These are phyloP conservation scores for Clarkia xantiana DNA, from an alignment of 345 rosid species.

Conservation along the genomic window DNA sequence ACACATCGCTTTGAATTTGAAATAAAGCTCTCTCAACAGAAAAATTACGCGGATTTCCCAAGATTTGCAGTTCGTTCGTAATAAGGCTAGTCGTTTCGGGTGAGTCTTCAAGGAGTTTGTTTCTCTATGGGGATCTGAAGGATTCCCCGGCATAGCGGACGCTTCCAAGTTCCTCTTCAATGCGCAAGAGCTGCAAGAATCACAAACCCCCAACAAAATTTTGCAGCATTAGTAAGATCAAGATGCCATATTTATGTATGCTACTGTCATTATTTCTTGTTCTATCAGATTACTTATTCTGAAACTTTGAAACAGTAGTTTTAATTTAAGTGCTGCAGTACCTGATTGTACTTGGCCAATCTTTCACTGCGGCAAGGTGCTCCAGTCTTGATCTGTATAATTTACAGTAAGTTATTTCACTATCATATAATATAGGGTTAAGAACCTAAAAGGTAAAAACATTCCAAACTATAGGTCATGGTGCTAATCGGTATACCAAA, in stretches of 20 bases:
- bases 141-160: slow-evolving; percentile 75
- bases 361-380: slow-evolving; percentile 98
- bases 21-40: too few relatives aligned
- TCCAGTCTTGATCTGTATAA: slow-evolving; percentile 83
- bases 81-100: too few relatives aligned
- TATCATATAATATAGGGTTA: too few relatives aligned
- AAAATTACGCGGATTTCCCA: too few relatives aligned
- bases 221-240: not conserved
- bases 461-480: too few relatives aligned
- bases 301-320: too few relatives aligned
- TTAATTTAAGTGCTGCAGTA: slow-evolving; percentile 2
- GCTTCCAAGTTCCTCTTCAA: slow-evolving; percentile 85
- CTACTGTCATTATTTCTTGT: too few relatives aligned
- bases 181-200: slow-evolving; percentile 76
- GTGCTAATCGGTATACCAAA: too few relatives aligned
- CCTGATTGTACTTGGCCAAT: slow-evolving; percentile 96
- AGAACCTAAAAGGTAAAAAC: too few relatives aligned
- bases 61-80: too few relatives aligned
- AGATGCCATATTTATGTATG: not conserved
- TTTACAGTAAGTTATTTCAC: not conserved
- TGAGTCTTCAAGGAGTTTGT: not conserved
- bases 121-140: slow-evolving; percentile 69
- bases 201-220: not conserved
- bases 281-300: too few relatives aligned
- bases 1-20: too few relatives aligned